phyloP scores from a whole-genome alignment of 208 protist genomes.

The Balamuthia mandrillaris region DNA sequence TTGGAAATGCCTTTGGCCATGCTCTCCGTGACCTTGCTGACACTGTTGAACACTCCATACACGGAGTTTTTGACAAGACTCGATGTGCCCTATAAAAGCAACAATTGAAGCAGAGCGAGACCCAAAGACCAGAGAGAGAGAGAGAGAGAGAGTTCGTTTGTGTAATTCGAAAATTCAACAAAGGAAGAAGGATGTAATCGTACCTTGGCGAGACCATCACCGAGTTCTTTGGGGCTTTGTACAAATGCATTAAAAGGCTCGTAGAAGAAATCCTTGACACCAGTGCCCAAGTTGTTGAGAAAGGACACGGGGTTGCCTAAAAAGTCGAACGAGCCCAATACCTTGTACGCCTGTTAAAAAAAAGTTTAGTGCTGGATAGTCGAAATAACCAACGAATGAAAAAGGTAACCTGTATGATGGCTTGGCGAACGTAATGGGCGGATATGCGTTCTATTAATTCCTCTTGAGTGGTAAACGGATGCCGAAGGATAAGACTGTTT shows the following conservation, averaged over 20 bases:
- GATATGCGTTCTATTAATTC: conserved; percentile 43
- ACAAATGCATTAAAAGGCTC: conserved; percentile 67
- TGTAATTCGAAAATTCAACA: not conserved
- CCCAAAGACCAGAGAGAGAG: not conserved
- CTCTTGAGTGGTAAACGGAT: conserved; percentile 47
- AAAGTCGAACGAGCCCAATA: conserved; percentile 69
- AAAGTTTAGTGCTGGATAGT: not conserved
- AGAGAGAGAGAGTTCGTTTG: not conserved
- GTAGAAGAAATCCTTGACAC: conserved; percentile 74
- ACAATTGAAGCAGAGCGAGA: no score
- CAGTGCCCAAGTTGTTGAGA: conserved; percentile 65
- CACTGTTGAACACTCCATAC: conserved; percentile 57
- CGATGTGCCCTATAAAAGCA: conserved; percentile 21
- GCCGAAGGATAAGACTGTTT: conserved; percentile 50
- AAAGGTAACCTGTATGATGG: conserved; percentile 22
- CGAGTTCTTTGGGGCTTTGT: conserved; percentile 62
- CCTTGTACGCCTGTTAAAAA: conserved; percentile 57
- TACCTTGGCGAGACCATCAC: conserved; percentile 51
- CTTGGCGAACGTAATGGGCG: conserved; percentile 50
- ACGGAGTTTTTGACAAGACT: conserved; percentile 57
- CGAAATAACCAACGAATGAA: not conserved
- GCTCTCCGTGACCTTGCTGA: conserved; percentile 55
- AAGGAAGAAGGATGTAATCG: not conserved
- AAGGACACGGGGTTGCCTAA: conserved; percentile 75
- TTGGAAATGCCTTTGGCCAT: conserved; percentile 53